Evolutionary conservation across 805 yeast genomes (phyloP).

Genomic region (Torulaspora delbrueckii): DNA sequence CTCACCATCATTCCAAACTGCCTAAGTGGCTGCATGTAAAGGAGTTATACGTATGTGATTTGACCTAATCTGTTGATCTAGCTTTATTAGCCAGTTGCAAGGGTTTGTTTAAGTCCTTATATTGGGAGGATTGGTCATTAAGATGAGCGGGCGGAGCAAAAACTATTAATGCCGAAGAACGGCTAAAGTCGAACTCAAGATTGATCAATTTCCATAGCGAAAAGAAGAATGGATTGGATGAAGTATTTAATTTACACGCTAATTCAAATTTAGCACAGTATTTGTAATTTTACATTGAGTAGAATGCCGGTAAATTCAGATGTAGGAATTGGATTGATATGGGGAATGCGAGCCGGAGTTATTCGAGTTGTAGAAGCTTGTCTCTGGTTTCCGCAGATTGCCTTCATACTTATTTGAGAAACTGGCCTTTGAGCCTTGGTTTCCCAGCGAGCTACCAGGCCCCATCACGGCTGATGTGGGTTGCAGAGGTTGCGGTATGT

Average conservation of each 20-base stretch:
- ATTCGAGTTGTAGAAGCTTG: conserved; percentile 24
- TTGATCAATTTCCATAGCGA: neutral
- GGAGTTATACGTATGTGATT: neutral
- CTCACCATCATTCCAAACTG: neutral
- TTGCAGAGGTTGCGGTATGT: conserved; percentile 22
- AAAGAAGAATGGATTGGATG: neutral
- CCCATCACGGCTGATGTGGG: conserved; percentile 32
- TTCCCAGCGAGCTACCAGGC: conserved; percentile 8
- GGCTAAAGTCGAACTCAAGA: neutral
- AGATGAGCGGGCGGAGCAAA: neutral
- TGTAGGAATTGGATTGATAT: conserved; percentile 15
- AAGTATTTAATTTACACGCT: neutral
- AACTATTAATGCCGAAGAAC: neutral
- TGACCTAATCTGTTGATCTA: neutral
- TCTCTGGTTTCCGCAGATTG: conserved; percentile 31
- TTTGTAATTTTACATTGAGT: neutral
- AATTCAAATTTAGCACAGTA: neutral
- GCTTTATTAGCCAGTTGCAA: neutral
- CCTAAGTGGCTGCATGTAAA: conserved; percentile 4
- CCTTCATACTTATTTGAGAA: conserved; percentile 10
- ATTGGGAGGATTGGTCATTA: neutral
- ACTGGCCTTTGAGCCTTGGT: neutral
- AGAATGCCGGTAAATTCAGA: conserved; percentile 5
- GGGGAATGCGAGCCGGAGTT: conserved; percentile 10
- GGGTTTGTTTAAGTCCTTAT: neutral